Conservation (phyloP, 768 basidiomycete species). For the Terana coerulea region DNA sequence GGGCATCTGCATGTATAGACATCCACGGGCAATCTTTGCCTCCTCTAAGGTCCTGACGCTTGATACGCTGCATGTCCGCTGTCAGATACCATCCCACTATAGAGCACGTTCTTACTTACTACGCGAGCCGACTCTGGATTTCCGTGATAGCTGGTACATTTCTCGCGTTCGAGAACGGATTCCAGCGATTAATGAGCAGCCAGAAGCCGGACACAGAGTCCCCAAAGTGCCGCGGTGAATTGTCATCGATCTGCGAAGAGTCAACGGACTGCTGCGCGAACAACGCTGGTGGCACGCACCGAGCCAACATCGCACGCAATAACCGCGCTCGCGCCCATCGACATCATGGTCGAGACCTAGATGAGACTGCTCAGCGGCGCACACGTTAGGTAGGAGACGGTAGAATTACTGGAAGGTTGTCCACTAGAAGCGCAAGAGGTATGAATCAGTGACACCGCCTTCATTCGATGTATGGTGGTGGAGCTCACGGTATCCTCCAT, state of each 20-base stretch:
- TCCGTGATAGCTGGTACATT: conserved; percentile 87
- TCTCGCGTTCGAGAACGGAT: conserved; percentile 77
- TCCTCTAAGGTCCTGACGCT: conserved; percentile 94
- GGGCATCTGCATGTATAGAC: conserved; percentile 92
- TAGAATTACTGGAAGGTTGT: conserved; percentile 10
- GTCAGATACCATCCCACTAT: not conserved
- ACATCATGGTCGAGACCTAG: conserved; percentile 87
- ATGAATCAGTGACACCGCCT: no score
- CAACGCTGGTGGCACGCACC: conserved; percentile 39
- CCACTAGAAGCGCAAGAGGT: conserved; percentile 7
- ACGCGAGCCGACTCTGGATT: conserved; percentile 91
- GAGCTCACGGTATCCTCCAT: conserved; percentile 78
- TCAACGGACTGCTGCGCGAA: not conserved
- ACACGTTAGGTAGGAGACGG: conserved; percentile 4
- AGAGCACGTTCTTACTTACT: conserved; percentile 51
- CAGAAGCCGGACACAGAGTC: conserved; percentile 97
- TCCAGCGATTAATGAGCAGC: conserved; percentile 90
- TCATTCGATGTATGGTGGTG: not conserved
- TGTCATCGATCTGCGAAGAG: conserved; percentile 75
- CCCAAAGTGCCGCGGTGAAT: conserved; percentile 90
- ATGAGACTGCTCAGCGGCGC: no score
- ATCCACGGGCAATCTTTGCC: conserved; percentile 86
- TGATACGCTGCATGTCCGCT: conserved; percentile 70
- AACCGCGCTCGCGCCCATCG: conserved; percentile 85
- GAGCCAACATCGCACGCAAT: conserved; percentile 94